phyloP scores from a whole-genome alignment of 2,329 filamentous ascomycete genomes.

The Phyllosticta citribraziliensis region DNA sequence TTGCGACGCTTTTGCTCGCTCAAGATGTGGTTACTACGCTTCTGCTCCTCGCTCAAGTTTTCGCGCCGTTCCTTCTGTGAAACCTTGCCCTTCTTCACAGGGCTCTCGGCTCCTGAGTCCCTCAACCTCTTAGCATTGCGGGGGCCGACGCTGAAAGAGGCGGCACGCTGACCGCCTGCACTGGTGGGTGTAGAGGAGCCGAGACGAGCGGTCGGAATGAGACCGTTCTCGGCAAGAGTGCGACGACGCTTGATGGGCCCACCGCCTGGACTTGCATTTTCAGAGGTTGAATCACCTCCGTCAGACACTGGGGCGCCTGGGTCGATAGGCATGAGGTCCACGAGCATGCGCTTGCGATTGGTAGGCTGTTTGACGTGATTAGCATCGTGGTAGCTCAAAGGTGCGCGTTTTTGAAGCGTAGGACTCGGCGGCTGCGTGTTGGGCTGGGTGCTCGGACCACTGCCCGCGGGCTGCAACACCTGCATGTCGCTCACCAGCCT shows the following conservation, averaged over 20 bases:
- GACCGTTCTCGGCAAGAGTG: slow-evolving; percentile 5
- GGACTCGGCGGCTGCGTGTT: slow-evolving; percentile 6
- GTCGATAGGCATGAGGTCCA: not conserved
- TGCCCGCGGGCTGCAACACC: not conserved
- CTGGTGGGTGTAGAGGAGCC: not conserved
- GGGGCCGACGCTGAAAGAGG: slow-evolving; percentile 5
- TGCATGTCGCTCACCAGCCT: slow-evolving; percentile 16
- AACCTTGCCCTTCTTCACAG: not conserved
- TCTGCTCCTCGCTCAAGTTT: slow-evolving; percentile 67
- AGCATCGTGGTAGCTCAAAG: not conserved
- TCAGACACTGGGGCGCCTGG: slow-evolving; percentile 1
- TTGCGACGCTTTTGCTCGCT: slow-evolving; percentile 82
- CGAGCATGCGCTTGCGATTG: not conserved
- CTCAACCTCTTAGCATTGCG: slow-evolving; percentile 18
- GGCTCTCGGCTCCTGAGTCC: slow-evolving; percentile 9
- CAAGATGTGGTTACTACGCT: slow-evolving; percentile 75
- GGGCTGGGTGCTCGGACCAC: not conserved
- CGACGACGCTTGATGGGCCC: slow-evolving; percentile 3
- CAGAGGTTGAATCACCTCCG: slow-evolving; percentile 2
- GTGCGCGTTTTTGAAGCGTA: not conserved
- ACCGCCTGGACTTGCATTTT: slow-evolving; percentile 4
- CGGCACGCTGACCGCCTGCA: slow-evolving; percentile 1
- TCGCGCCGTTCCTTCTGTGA: slow-evolving; percentile 25
- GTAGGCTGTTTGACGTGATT: slow-evolving; percentile 3
- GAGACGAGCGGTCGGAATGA: not conserved